Base-by-base conservation (phyloP, 2,329 filamentous ascomycete genomes). In the Zopfia rhizophila region DNA sequence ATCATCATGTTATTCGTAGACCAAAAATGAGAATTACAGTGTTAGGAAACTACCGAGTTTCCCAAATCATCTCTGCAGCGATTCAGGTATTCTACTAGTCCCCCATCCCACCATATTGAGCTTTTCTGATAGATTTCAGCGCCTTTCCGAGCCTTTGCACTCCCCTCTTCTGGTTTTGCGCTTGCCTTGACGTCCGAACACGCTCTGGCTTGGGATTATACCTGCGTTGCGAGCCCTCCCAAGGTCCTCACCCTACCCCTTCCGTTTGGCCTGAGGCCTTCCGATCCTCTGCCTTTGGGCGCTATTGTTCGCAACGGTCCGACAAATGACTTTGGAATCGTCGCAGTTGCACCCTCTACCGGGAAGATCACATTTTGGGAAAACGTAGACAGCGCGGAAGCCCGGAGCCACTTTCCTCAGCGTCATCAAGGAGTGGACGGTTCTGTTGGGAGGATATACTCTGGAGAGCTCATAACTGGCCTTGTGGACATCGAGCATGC, bases 351-450 rank as follows among this genome's bases (percentile, higher is more conserved):
- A 75, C 89, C 93, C 10, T 84, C 83, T 13, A 91, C 82, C 36
- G 94, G 94, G 39, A 92, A 87, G 70, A 85, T 97, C 39, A 87
- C 90, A 31, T 97, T 94, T 71, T 97, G 94, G 91, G 94, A 97
- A 69, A 95, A 91, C 27, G 89, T 97, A 53, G 91, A 93, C 44
- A 91, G 86, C 69, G 91, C 91, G 7, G 89, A 91, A 27, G 91
- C 90, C 1, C 81, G 95, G 43, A 90, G 89, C 53, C 83, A 95
- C 28, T 89, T 93, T 63, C 87, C 89, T 55, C 88, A 95, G 66
- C 89, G 90, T 63, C 86, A 89, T 55, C 87, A 86, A 55, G 90
- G 90, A 12, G 84, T 96, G 12, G 90, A 95, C 63, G 85, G 89
- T 32, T 77, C 77, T 3, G 84, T 96, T 51, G 79, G 83, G 2